These are phyloP conservation scores for Tremellales sp. DNA, from an alignment of 1,284 basidiomycete genomes.

Conservation along the genomic window DNA sequence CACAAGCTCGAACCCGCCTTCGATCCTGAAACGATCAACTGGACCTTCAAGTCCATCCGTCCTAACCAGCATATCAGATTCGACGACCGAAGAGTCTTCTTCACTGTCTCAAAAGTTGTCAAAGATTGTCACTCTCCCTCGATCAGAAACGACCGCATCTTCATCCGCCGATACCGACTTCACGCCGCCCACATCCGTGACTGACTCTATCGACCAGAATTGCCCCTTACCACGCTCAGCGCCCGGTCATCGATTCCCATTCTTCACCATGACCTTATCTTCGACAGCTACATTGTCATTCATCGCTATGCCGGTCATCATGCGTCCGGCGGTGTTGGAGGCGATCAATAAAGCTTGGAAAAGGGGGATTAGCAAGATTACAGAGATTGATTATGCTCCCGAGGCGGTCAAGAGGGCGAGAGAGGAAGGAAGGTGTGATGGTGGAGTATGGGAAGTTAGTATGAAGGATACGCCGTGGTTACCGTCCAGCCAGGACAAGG, in stretches of 20 bases:
- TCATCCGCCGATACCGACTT: not conserved
- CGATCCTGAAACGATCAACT: not conserved
- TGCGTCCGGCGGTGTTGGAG: conserved; percentile 32
- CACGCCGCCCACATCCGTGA: conserved; percentile 26
- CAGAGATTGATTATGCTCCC: conserved; percentile 37
- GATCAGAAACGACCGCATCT: not conserved
- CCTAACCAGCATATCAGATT: not conserved
- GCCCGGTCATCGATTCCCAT: conserved; percentile 26
- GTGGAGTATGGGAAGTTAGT: conserved; percentile 43
- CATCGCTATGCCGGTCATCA: conserved; percentile 32
- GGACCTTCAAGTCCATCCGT: not conserved
- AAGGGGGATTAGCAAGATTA: conserved; percentile 19
- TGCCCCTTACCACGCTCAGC: conserved; percentile 33
- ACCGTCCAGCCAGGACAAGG: conserved; percentile 37
- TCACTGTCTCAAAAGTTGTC: not conserved
- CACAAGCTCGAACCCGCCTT: not conserved
- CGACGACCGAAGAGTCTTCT: not conserved
- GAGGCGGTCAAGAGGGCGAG: conserved; percentile 40
- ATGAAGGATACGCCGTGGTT: conserved; percentile 40
- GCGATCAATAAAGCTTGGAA: conserved; percentile 36
- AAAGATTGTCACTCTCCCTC: not conserved
- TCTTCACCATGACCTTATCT: conserved; percentile 40
- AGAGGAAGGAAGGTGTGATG: conserved; percentile 37
- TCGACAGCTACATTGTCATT: conserved; percentile 38
- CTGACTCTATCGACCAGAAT: conserved; percentile 25